Base-by-base conservation (phyloP, 2,329 filamentous ascomycete species). In the Aspergillaceae sp. region DNA sequence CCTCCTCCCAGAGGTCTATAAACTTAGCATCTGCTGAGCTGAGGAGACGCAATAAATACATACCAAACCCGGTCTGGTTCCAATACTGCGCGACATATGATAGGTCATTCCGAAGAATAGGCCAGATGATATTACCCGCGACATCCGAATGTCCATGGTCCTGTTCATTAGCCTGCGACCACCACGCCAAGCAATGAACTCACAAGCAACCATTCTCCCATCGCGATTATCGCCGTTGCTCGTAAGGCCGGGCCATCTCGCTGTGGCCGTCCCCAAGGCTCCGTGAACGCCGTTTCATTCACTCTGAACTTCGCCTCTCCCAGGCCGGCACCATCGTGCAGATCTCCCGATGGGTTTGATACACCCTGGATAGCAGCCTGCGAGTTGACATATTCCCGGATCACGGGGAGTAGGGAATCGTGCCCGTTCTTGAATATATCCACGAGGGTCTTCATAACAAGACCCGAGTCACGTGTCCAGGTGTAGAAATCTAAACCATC, bases 171-270 rank as follows among this genome's bases (percentile, higher is more conserved):
- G 35, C 35, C 35, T 3, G 19, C 7, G 11, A 2, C 3, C 19
- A 11, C 7, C 27, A 58, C 43, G 4, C 30, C 2, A 26, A 9
- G 9, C 7, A 3, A 42, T 7, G 5, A 37, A 45, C 56, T 27
- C 53, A 62, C 60, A 42, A 88, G 68, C 29, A 91, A 70, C 79
- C 84, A 87, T 58, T 83, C 81, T 5, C 83, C 78, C 60, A 90
- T 92, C 0, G 74, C 74, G 45, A 86, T 83, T 57, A 92, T 66
- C 2, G 87, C 79, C 40, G 80, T 87, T 1, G 86, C 86, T 43
- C 87, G 77, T 35, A 92, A 75, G 26, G 87, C 80, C 27, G 87
- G 87, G 0, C 87, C 87, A 64, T 92, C 87, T 37, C 84, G 76
- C 65, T 92, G 87, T 8, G 87, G 87, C 19, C 87, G 79, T 29